phyloP scores from a whole-genome alignment of 2,329 filamentous ascomycete species.

The Fusarium protoensiforme region DNA sequence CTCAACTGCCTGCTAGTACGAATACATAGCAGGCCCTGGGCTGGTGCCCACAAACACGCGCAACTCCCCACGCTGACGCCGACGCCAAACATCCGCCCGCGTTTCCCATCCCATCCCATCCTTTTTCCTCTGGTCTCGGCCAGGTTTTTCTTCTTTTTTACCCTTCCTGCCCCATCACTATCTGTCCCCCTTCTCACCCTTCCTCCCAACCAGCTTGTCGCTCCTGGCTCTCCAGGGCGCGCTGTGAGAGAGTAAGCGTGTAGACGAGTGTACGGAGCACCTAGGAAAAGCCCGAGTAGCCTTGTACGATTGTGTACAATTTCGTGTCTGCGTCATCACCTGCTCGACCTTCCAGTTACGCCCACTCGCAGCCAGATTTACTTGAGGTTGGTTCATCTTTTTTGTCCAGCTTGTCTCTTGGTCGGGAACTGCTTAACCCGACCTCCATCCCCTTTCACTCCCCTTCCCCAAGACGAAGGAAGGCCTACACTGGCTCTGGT shows the following conservation, averaged over 20 bases:
- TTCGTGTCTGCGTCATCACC: background rate
- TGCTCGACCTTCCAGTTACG: conserved; percentile 1
- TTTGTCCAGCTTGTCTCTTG: conserved; percentile 23
- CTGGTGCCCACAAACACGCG: conserved; percentile 36
- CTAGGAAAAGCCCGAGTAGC: conserved; percentile 15
- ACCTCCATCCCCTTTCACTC: conserved; percentile 13
- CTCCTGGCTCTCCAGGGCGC: conserved; percentile 43
- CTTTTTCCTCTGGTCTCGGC: conserved; percentile 20
- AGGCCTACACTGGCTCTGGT: conserved; percentile 20
- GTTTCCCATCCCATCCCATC: conserved; percentile 30
- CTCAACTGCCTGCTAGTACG: conserved; percentile 21
- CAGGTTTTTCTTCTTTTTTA: conserved; percentile 19
- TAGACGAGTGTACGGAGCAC: conserved; percentile 24
- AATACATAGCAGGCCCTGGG: conserved; percentile 17
- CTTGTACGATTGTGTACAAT: conserved; percentile 33
- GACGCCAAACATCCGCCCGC: conserved; percentile 38
- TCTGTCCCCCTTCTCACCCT: conserved; percentile 21
- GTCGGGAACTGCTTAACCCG: conserved; percentile 17
- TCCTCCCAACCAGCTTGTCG: conserved; percentile 41
- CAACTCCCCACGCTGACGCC: conserved; percentile 33
- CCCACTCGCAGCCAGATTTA: conserved; percentile 22
- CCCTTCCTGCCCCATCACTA: conserved; percentile 18
- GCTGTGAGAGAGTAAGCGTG: conserved; percentile 41
- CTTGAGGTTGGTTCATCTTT: conserved; percentile 41
- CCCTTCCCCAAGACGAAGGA: conserved; percentile 10